phyloP scores from a whole-genome alignment of 108 stramenopile species.

The Skeletonema potamos region DNA sequence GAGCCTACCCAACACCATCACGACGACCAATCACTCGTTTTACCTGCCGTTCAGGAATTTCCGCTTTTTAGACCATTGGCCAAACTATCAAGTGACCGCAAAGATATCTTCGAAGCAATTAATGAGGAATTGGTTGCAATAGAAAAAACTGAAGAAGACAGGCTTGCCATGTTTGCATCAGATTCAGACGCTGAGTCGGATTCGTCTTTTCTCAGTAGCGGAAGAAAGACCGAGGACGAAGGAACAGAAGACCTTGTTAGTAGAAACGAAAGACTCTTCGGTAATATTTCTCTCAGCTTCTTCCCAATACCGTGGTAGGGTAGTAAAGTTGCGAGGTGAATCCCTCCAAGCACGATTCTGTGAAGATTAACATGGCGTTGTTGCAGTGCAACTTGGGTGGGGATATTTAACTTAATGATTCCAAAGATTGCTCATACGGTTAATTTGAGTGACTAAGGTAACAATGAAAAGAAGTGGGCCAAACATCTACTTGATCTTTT shows the following conservation, averaged over 20 bases:
- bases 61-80: constrained; percentile 25
- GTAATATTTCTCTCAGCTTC: constrained; percentile 41
- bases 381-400: too few relatives aligned
- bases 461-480: too few relatives aligned
- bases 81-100: constrained; percentile 6
- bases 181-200: constrained; percentile 31
- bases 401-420: too few relatives aligned
- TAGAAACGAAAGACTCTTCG: constrained; percentile 36
- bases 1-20: neutral
- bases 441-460: too few relatives aligned
- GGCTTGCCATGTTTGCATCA: constrained; percentile 5
- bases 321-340: neutral
- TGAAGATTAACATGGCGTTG: too few relatives aligned
- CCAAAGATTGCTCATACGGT: too few relatives aligned
- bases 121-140: constrained; percentile 38
- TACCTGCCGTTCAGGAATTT: constrained; percentile 35
- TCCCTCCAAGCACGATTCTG: too few relatives aligned
- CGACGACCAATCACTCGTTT: neutral
- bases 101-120: constrained; percentile 31
- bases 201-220: constrained; percentile 5
- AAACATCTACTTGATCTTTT: too few relatives aligned
- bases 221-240: constrained; percentile 20
- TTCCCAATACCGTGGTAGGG: constrained; percentile 44
- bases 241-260: neutral
- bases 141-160: constrained; percentile 34